Percentiles rank a stretch among this genome's conserved stretches.
Evolutionary conservation across 2,329 filamentous ascomycete species (phyloP).

Genomic region (Trichoderma koningiopsis): DNA sequence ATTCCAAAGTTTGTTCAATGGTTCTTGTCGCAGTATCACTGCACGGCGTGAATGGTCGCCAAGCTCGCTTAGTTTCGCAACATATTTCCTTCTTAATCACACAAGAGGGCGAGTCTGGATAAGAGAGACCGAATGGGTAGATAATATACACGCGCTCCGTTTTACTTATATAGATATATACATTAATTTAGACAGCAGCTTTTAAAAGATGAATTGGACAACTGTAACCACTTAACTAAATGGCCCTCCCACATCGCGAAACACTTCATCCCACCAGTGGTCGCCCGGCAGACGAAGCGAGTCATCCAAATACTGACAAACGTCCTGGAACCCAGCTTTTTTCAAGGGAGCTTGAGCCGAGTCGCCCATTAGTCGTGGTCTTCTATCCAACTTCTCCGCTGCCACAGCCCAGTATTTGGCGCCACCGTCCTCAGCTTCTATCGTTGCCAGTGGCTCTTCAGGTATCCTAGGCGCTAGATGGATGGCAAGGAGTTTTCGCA

Average conservation of each 20-base stretch:
- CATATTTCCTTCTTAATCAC: not conserved
- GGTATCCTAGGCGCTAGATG: not conserved
- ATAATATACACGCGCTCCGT: not conserved
- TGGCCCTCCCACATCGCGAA: not conserved
- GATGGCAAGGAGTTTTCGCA: constrained; percentile 27
- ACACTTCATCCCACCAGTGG: not conserved
- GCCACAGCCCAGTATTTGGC: not conserved
- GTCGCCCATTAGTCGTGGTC: not conserved
- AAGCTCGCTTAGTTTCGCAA: not conserved
- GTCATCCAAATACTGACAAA: constrained; percentile 3
- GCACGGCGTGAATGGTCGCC: not conserved
- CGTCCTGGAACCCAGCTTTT: not conserved
- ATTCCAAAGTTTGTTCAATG: not conserved
- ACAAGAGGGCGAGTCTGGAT: not conserved
- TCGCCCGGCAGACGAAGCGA: not conserved
- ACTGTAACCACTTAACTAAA: not conserved
- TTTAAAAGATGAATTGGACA: not conserved
- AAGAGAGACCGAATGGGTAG: not conserved
- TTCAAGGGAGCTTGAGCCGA: not conserved
- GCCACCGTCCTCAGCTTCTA: not conserved
- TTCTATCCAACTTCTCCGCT: not conserved
- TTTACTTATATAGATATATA: not conserved
- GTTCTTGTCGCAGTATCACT: not conserved
- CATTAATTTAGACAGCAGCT: not conserved
- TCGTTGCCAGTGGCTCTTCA: not conserved